Evolutionary conservation across 495 filamentous ascomycete species (phyloP).

Genomic region (Thermothielavioides terrestris): DNA sequence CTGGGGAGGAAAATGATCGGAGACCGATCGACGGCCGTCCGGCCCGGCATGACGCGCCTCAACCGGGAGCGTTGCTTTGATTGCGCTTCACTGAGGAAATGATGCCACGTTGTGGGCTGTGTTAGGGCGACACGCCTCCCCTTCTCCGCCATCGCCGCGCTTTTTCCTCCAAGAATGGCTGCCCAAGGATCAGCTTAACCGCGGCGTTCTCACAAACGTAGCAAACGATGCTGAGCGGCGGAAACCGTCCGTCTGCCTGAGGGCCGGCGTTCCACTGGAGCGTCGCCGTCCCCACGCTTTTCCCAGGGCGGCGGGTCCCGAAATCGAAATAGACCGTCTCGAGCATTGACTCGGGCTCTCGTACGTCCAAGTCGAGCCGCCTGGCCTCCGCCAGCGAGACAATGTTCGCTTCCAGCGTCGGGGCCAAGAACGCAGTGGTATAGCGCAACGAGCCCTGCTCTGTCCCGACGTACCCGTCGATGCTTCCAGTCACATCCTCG

Average conservation of each 20-base stretch:
- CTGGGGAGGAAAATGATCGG: no score
- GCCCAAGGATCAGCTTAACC: neutral
- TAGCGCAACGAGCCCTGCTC: neutral
- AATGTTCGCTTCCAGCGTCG: neutral
- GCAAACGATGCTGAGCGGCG: neutral
- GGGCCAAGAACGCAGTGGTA: neutral
- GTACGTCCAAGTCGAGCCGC: neutral
- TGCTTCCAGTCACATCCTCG: neutral
- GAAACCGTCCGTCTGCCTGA: neutral
- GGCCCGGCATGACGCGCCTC: no score
- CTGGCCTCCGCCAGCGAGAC: neutral
- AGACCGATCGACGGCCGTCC: no score
- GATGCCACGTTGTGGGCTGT: no score
- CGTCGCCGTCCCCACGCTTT: neutral
- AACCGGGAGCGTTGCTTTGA: no score
- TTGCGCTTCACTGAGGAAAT: no score
- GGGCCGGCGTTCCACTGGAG: neutral
- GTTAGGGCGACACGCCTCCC: neutral
- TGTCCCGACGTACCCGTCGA: neutral
- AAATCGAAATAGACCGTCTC: neutral
- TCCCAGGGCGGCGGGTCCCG: neutral
- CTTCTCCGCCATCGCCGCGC: neutral
- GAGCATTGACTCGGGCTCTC: neutral
- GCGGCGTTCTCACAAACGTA: neutral
- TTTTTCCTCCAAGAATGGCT: neutral